Base-by-base conservation (phyloP, 2,329 filamentous ascomycete species). In the Fusarium metavorans region DNA sequence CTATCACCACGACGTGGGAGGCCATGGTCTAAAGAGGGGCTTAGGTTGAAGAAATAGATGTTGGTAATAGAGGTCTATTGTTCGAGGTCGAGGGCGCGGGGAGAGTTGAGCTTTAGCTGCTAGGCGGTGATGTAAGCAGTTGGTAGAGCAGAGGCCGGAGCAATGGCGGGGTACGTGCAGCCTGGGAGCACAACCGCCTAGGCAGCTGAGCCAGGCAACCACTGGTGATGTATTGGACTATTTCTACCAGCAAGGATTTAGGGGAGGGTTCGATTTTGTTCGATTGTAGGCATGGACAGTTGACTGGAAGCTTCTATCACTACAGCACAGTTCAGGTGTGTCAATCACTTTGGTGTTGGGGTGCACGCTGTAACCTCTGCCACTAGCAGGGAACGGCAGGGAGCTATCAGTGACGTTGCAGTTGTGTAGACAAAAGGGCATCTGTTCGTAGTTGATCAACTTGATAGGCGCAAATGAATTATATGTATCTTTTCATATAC, bases 1-100 rank as follows among this genome's bases (percentile, higher is more conserved):
- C 92, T 75, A 98, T 92, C 63, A 98, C 94, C 77, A 95, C 93
- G 68, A 98, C 95, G 82, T 97, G 93, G 63, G 95, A 93, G 75
- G 95, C 91, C 94, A 98, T 98, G 75, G 72, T 85, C 77, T 56
- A 67, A 45, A 66, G 60, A 35, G 67, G 58, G 10, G 52, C 50
- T 54, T 13, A 39, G 20, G 37, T 39, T 58, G 18, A 8, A 20
- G 30, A 32, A 5, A 25, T 52, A 52, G n/a, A 63, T 18, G 54
- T 45, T 71, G 56, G 30, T 8, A 41, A 62, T 60, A 39, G 11
- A 23, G 52, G 59, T 54, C 39, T 56, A 14, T 65, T 13, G 41
- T n/a, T 62, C 27, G 37, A 39, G 23, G 35, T 62, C 50, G 32
- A 69, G 50, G 45, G 56, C 23, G 52, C 37, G 64, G 58, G 67